phyloP scores from a whole-genome alignment of 2,329 filamentous ascomycete genomes.

The Arthrobotrys pseudoclavata region DNA sequence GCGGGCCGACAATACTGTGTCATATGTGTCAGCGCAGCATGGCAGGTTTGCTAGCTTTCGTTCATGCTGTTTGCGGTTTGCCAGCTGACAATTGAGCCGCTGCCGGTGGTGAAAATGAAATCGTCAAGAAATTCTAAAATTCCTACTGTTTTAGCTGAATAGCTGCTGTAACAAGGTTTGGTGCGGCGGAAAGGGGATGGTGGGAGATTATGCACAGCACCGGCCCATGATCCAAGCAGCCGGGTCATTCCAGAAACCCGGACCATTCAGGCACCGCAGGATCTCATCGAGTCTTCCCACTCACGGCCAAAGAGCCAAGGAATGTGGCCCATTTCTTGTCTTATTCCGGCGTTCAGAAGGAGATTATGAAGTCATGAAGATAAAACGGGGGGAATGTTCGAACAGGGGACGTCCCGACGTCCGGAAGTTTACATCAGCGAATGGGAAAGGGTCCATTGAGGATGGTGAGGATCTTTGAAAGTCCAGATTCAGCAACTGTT shows the following conservation, averaged over 20 bases:
- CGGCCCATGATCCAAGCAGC: constrained; percentile 60
- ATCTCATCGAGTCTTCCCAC: constrained; percentile 27
- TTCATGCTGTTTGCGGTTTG: constrained; percentile 23
- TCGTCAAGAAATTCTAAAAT: constrained; percentile 26
- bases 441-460: constrained; percentile 23
- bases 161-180: constrained; percentile 30
- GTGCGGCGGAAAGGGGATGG: constrained; percentile 47
- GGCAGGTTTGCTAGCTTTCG: constrained; percentile 21
- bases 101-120: constrained; percentile 6
- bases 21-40: constrained; percentile 9
- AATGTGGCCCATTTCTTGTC: constrained; percentile 19
- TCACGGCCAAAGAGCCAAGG: constrained; percentile 20
- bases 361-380: constrained; percentile 44
- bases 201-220: constrained; percentile 46
- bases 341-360: constrained; percentile 31
- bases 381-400: constrained; percentile 51
- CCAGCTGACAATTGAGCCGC: constrained; percentile 9
- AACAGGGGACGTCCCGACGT: constrained; percentile 32
- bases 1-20: constrained; percentile 4
- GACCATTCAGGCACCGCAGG: constrained; percentile 49
- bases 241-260: constrained; percentile 60
- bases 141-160: constrained; percentile 38
- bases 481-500: constrained; percentile 24
- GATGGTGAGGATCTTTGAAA: neutral
- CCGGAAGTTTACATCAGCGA: constrained; percentile 6